Base-by-base conservation (phyloP, 2,329 filamentous ascomycete genomes). In the Colletotrichum sp. region DNA sequence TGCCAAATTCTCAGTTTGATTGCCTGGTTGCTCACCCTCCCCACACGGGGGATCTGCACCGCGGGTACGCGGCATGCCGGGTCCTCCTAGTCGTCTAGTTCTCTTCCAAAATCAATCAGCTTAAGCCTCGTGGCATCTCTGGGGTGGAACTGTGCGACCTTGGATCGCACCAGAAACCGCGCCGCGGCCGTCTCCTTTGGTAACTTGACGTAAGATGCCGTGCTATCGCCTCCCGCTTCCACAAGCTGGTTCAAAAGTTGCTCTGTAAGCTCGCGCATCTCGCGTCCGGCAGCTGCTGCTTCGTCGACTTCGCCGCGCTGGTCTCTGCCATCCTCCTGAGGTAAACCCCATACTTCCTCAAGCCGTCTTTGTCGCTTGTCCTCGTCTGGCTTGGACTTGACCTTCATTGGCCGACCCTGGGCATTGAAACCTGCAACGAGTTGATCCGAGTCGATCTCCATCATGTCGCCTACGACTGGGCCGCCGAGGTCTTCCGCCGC, bases 401-500 rank as follows among this genome's bases (percentile, higher is more conserved):
- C 72, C 79, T 88, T 90, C 79, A 89, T 91, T 24, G 86, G 85
- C 77, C 90, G 91, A 15, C 91, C 92, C 75, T 92, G 89, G 0
- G 90, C 84, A 78, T 88, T 93, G 82, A 93, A 93, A 2, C 91
- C 92, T 10, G 88, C 89, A 7, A 88, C 89, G 7, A 93, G 84
- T 78, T 90, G 90, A 60, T 93, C 90, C 10, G 90, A 79, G 87
- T 92, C 85, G 26, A 94, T 81, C 83, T 94, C 92, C 81, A 94
- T 88, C 79, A 93, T 88, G 78, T 95, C 93, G 5, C 95, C 95
- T 1, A 96, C 95, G 13, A 96, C 93, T 0, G 95, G 95, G 0
- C 95, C 95, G 9, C 95, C 95, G 2, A 96, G 88, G 81, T 96
- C 94, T 85, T 98, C 95, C 1, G 95, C 94, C 8, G 95, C 95